Base-by-base conservation (phyloP, 805 yeast genomes). In the Brettanomyces naardenensis region DNA sequence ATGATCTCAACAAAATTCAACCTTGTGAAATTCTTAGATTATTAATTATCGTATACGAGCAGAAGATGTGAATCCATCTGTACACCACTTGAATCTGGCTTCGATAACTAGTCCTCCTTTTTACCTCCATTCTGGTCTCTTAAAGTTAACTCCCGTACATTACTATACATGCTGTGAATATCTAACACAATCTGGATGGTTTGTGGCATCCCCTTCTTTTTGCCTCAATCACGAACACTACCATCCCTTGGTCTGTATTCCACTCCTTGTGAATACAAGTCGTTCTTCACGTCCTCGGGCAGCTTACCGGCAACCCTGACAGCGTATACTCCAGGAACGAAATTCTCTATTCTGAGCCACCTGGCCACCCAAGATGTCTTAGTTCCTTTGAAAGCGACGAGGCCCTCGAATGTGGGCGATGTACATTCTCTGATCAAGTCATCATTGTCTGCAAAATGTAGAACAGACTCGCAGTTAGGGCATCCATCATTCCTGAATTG, bases 161-260 rank as follows among this genome's bases (percentile, higher is more conserved):
- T n/a, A n/a, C n/a, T n/a, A n/a, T n/a, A n/a, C n/a, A n/a, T n/a
- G n/a, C n/a, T n/a, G n/a, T n/a, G n/a, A n/a, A n/a, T n/a, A n/a
- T n/a, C n/a, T n/a, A n/a, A n/a, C n/a, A n/a, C n/a, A n/a, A n/a
- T n/a, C n/a, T n/a, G n/a, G n/a, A n/a, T n/a, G n/a, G n/a, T n/a
- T n/a, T n/a, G n/a, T n/a, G n/a, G n/a, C n/a, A n/a, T n/a, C n/a
- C n/a, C n/a, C n/a, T n/a, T n/a, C n/a, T n/a, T n/a, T n/a, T n/a
- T n/a, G n/a, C 14, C 18, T 36, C 39, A 58, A 35, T 58, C 63
- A 27, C 49, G 56, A 1, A 58, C 89, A 59, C 82, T 72, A 26
- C 98, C 98, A 58, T 92, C 98, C 60, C 98, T 73, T 27, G 98
- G 97, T 44, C 97, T 75, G 61, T 92, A 92, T 38, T 75, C 76